Evolutionary conservation across 2,329 filamentous ascomycete species (phyloP).

Genomic region (Pseudogymnoascus sp.): DNA sequence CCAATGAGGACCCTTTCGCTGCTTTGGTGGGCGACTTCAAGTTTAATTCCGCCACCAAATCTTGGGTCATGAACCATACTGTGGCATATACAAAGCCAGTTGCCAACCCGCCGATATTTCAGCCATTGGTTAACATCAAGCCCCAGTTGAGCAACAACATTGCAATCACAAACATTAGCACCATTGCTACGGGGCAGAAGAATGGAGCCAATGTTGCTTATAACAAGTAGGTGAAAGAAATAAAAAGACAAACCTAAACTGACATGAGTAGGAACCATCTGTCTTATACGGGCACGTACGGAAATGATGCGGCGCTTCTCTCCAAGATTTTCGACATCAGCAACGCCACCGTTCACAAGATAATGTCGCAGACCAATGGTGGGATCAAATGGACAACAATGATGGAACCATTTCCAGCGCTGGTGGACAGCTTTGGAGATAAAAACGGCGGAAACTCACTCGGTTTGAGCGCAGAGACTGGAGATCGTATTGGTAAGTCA

Average conservation of each 20-base stretch:
- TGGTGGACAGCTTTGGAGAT: background rate
- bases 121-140: background rate
- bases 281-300: slow-evolving; percentile 10
- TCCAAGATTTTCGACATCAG: slow-evolving; percentile 10
- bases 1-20: slow-evolving; percentile 13
- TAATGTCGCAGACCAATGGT: background rate
- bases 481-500: background rate
- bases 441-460: slow-evolving; percentile 10
- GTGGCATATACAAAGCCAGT: slow-evolving; percentile 10
- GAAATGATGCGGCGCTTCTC: background rate
- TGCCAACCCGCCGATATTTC: slow-evolving; percentile 6
- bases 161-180: background rate
- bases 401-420: background rate
- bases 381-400: background rate
- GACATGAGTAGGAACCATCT: background rate
- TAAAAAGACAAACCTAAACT: background rate
- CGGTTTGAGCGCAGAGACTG: background rate
- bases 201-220: background rate
- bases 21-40: slow-evolving; percentile 12
- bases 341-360: slow-evolving; percentile 9
- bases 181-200: background rate
- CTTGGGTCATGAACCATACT: slow-evolving; percentile 11
- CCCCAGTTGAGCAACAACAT: background rate
- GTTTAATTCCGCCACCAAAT: slow-evolving; percentile 7
- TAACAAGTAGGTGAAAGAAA: background rate